Evolutionary conservation across 495 filamentous ascomycete genomes (phyloP), one percentile per base, ranked within the genome.

Genomic region (Podospora sp.): DNA sequence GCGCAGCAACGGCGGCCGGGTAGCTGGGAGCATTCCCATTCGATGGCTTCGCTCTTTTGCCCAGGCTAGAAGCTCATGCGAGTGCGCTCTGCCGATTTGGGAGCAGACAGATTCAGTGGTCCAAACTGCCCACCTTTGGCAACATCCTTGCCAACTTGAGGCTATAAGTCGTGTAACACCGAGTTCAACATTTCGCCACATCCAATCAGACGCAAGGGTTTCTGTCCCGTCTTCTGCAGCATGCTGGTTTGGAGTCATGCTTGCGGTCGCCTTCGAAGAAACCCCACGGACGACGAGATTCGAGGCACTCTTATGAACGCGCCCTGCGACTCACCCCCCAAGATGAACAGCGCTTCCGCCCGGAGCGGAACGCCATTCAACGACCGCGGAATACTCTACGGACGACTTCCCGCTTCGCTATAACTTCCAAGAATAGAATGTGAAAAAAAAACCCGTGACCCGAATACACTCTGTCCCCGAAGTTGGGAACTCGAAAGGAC

Each of bases 1-100:
- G 71, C 64, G 63, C 52, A 51, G 59, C 26, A 0, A 21, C 40
- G 40, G 40, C 40, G 52, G 24, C 40, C 67, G 69, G 67, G 29
- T 67, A 52, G 33, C 65, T 71, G 66, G 71, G 27, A 59, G 63
- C 40, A 29, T 67, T 71, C 71, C 71, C 70, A 71, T 73, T 71
- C 62, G 71, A 67, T 55, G 59, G 25, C 21, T 36, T 3, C 26
- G 56, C 57, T 29, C 29, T 29, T 46, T 46, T 14, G 16, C 40
- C 5, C 40, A 46, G 40, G 40, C 11, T 2, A 46, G 40, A 14
- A 12, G 57, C 57, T n/a, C 57, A 29, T 25, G 27, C 60, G 60
- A 62, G 36, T 18, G 2, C 51, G 62, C 33, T 51, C 24, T 63
- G 35, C 49, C 35, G 59, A 12, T 53, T 52, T 26, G 62, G 26